Conservation (phyloP, 768 basidiomycete species). For the Suillus plorans region DNA sequence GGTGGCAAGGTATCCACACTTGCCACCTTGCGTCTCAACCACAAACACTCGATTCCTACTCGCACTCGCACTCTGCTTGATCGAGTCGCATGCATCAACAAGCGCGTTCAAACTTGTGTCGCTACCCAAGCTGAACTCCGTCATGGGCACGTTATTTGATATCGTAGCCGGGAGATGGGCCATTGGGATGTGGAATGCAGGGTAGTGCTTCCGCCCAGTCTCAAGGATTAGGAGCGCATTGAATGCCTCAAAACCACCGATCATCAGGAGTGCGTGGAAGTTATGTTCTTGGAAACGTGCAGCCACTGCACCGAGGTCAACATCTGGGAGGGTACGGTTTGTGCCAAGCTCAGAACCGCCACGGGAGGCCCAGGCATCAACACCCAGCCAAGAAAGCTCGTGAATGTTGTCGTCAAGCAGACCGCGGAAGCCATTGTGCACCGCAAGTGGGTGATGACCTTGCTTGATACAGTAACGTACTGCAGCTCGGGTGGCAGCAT, state of each 20-base stretch:
- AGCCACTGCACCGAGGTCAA: slow-evolving; percentile 86
- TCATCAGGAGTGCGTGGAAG: slow-evolving; percentile 79
- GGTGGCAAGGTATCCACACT: slow-evolving; percentile 93
- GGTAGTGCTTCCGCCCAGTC: slow-evolving; percentile 78
- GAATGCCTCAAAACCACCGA: slow-evolving; percentile 98
- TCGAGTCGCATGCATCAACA: slow-evolving; percentile 96
- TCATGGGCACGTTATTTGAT: slow-evolving; percentile 97
- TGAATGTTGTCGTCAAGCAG: slow-evolving; percentile 86
- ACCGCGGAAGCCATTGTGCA: slow-evolving; percentile 96
- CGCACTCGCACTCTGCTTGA: slow-evolving; percentile 97
- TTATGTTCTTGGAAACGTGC: slow-evolving; percentile 86
- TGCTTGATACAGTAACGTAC: slow-evolving; percentile 91
- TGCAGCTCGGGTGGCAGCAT: slow-evolving; percentile 93
- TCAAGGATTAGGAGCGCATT: slow-evolving; percentile 75
- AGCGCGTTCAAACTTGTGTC: slow-evolving; percentile 98
- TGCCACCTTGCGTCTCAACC: slow-evolving; percentile 96
- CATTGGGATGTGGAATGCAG: slow-evolving; percentile 94
- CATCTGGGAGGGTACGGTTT: slow-evolving; percentile 83
- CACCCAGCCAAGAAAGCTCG: slow-evolving; percentile 92
- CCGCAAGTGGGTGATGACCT: slow-evolving; percentile 89
- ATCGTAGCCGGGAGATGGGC: slow-evolving; percentile 95
- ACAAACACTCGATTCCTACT: slow-evolving; percentile 96
- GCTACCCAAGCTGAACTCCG: slow-evolving; percentile 92
- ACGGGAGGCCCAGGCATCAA: slow-evolving; percentile 94
- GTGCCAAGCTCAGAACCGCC: slow-evolving; percentile 98